These are phyloP conservation scores for Meyerozyma athensensis DNA, from an alignment of 1,139 yeast genomes.

Conservation along the genomic window DNA sequence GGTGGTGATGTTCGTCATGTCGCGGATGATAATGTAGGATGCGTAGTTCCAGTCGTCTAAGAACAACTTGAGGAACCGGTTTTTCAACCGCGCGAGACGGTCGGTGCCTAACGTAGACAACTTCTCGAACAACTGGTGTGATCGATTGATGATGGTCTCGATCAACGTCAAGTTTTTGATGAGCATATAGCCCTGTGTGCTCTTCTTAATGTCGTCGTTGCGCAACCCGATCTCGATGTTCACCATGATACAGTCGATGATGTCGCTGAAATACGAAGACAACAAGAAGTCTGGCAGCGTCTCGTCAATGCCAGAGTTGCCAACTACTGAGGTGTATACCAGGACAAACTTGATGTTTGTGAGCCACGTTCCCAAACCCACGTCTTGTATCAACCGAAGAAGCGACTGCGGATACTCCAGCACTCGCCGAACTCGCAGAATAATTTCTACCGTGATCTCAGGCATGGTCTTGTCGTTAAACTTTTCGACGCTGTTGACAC, in stretches of 20 bases:
- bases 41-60: slow-evolving; percentile 81
- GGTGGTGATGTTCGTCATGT: slow-evolving; percentile 55
- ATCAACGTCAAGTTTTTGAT: slow-evolving; percentile 68
- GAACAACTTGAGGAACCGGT: slow-evolving; percentile 70
- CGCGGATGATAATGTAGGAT: slow-evolving; percentile 66
- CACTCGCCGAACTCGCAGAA: slow-evolving; percentile 58
- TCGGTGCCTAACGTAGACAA: slow-evolving; percentile 64
- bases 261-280: slow-evolving; percentile 65
- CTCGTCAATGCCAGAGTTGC: slow-evolving; percentile 28
- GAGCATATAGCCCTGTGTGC: slow-evolving; percentile 64
- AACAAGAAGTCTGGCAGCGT: slow-evolving; percentile 45
- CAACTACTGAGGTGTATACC: slow-evolving; percentile 46
- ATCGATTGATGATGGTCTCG: slow-evolving; percentile 67
- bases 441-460: slow-evolving; percentile 61
- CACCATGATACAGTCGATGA: slow-evolving; percentile 67
- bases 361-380: slow-evolving; percentile 67
- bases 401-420: slow-evolving; percentile 60
- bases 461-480: slow-evolving; percentile 63
- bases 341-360: slow-evolving; percentile 50
- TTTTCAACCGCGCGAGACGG: slow-evolving; percentile 64
- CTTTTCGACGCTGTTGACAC: slow-evolving; percentile 39
- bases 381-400: slow-evolving; percentile 43
- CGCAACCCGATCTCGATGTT: slow-evolving; percentile 54
- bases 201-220: slow-evolving; percentile 37
- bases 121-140: slow-evolving; percentile 46